Base-by-base conservation (phyloP, 163 green algal genomes). In the Coccomyxa subellipsoidea region DNA sequence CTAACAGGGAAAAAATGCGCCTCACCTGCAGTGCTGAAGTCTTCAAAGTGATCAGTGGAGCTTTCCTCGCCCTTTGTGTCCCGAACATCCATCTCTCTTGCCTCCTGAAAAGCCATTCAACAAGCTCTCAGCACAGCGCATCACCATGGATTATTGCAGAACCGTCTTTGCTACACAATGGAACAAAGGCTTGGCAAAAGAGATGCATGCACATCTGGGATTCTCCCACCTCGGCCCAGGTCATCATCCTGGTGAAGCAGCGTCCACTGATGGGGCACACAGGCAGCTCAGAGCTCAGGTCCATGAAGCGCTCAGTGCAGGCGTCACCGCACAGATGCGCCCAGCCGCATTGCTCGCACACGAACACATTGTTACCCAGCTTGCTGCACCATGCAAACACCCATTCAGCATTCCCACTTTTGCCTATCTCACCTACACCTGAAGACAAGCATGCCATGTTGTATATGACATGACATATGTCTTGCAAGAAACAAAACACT, bases 181-280 rank as follows among this genome's bases (percentile, higher is more conserved):
- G 8, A 31, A 7, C 76, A 31, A n/a, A 37, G 27, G n/a, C 27
- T 2, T 18, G 10, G 53, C 0, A 4, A 47, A 34, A 2, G 1
- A 72, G 29, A 31, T 32, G 38, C 1, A 80, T 69, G 75, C 32
- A 69, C 15, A 27, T n/a, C 0, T 80, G 47, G 47, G n/a, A 27
- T 12, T 18, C 47, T 12, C 47, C 1, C 47, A 59, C 47, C 47
- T 59, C 47, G 15, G 23, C 47, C 47, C 47, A 59, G 21, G 47
- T 47, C 38, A 85, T 31, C 81, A 82, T 78, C 5, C 76, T 37
- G 4, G 69, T 54, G 32, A 81, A 82, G 59, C 59, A 82, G 32
- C 47, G 47, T 4, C 81, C 81, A 39, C 72, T 81, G 76, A 85
- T 80, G 10, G 81, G 81, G 76, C 81, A 85, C n/a, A 85, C 81